Conservation (phyloP, 306 rosid genomes). For the Medicago truncatula region DNA sequence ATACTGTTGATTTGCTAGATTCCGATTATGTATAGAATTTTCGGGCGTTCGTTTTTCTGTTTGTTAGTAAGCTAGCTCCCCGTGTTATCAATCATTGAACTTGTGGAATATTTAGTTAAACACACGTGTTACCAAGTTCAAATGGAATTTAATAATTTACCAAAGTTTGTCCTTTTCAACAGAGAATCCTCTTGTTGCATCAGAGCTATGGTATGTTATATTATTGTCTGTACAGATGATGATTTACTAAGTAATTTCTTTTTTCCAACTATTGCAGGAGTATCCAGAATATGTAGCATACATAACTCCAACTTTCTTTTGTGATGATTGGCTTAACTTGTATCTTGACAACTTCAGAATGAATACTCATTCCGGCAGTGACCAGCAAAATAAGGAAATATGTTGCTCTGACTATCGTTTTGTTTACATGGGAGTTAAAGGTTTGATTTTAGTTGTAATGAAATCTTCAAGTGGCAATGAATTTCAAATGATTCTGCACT, state of each 20-base stretch:
- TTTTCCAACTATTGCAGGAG: slow-evolving; percentile 63
- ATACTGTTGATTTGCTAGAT: slow-evolving; percentile 13
- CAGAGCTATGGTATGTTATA: slow-evolving; percentile 6
- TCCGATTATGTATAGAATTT: neutral
- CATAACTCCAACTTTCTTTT: slow-evolving; percentile 71
- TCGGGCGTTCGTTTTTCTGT: slow-evolving; percentile 12
- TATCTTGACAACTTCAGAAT: slow-evolving; percentile 82
- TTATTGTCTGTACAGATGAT: slow-evolving; percentile 25
- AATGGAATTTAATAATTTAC: slow-evolving; percentile 23
- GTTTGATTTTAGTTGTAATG: slow-evolving; percentile 47
- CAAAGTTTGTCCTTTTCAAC: neutral
- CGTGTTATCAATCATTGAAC: neutral
- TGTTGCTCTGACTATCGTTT: slow-evolving; percentile 96
- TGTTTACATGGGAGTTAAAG: slow-evolving; percentile 91
- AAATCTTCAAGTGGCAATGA: slow-evolving; percentile 10
- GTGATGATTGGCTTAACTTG: slow-evolving; percentile 94
- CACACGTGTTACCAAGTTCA: neutral
- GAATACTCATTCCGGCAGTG: slow-evolving; percentile 63
- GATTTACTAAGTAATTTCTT: slow-evolving; percentile 43
- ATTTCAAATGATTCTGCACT: slow-evolving; percentile 11
- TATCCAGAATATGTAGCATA: slow-evolving; percentile 83
- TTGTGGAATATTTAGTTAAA: slow-evolving; percentile 17
- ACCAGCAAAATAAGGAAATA: slow-evolving; percentile 64
- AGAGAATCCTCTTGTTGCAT: slow-evolving; percentile 10
- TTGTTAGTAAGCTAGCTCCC: slow-evolving; percentile 24